Conservation (phyloP, 257 asterid genomes). For the Jacaranda mimosifolia region DNA sequence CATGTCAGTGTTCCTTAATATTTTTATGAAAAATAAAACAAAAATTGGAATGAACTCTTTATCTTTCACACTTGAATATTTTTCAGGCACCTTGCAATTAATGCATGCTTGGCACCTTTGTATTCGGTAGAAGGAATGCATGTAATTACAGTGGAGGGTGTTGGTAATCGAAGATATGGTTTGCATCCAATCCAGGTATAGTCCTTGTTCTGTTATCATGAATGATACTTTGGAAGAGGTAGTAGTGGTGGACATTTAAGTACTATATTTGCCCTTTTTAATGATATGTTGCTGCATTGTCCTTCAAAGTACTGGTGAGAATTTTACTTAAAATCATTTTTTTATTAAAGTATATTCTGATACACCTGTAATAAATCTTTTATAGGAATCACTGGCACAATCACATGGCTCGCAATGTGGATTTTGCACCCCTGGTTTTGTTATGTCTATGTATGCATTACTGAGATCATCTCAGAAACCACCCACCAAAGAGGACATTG, state of each 20-base stretch:
- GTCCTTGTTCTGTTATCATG: slow-evolving; percentile 19
- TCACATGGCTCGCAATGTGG: slow-evolving; percentile 98
- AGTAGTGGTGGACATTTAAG: slow-evolving; percentile 22
- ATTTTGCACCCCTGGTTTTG: slow-evolving; percentile 97
- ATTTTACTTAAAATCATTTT: slow-evolving; percentile 14
- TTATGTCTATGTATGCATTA: slow-evolving; percentile 95
- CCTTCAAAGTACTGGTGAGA: not conserved
- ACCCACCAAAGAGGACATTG: slow-evolving; percentile 83
- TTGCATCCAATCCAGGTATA: slow-evolving; percentile 95
- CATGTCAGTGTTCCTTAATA: slow-evolving; percentile 21
- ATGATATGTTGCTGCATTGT: not conserved
- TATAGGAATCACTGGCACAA: slow-evolving; percentile 86
- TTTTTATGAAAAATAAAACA: slow-evolving; percentile 13
- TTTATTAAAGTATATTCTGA: slow-evolving; percentile 27
- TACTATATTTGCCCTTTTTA: not conserved
- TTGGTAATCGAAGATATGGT: slow-evolving; percentile 81
- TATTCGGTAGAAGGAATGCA: slow-evolving; percentile 99
- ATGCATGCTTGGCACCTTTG: slow-evolving; percentile 98
- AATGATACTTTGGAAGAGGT: not conserved
- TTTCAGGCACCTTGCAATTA: slow-evolving; percentile 83
- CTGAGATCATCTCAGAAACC: slow-evolving; percentile 74
- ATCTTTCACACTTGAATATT: slow-evolving; percentile 12
- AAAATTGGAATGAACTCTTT: slow-evolving; percentile 13
- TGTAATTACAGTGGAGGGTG: slow-evolving; percentile 92
- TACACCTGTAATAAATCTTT: slow-evolving; percentile 26